Conservation (phyloP, 2,329 filamentous ascomycete genomes). For the Aspergillus proliferans region DNA sequence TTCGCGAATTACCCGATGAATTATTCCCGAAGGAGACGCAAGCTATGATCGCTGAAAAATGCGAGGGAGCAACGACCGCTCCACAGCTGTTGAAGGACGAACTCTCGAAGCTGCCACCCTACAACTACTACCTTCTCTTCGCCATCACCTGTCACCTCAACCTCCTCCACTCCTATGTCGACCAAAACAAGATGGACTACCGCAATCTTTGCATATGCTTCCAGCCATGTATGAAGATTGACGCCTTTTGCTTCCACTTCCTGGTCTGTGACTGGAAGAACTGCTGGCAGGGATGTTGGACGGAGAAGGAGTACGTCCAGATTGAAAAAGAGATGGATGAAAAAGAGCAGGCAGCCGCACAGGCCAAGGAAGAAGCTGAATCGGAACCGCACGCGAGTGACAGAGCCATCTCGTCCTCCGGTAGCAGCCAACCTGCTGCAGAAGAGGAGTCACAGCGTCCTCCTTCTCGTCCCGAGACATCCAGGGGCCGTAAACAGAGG, state of each 20-base stretch:
- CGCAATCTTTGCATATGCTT: constrained; percentile 95
- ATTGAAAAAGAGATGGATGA: constrained; percentile 40
- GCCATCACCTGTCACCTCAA: constrained; percentile 95
- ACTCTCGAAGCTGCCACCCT: constrained; percentile 86
- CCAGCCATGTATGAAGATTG: constrained; percentile 93
- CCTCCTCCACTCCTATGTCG: constrained; percentile 79
- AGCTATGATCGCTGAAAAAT: constrained; percentile 71
- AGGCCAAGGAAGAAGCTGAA: constrained; percentile 17
- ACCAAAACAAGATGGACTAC: constrained; percentile 98
- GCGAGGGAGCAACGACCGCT: constrained; percentile 69
- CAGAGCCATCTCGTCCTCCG: constrained; percentile 58
- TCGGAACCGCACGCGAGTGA: constrained; percentile 38
- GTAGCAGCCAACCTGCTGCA: constrained; percentile 52
- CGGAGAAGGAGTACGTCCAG: constrained; percentile 72
- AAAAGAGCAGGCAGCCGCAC: constrained; percentile 20
- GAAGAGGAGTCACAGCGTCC: constrained; percentile 22
- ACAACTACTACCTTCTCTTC: constrained; percentile 96
- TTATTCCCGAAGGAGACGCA: constrained; percentile 82
- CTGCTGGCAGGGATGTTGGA: constrained; percentile 95
- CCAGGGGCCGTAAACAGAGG: constrained; percentile 24
- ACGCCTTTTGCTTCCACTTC: constrained; percentile 91
- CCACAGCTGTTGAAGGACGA: constrained; percentile 85
- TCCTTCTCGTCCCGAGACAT: constrained; percentile 18
- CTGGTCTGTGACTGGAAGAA: constrained; percentile 92
- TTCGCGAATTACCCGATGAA: constrained; percentile 89